Base-by-base conservation (phyloP, 345 rosid genomes). In the Syzygium aqueum region DNA sequence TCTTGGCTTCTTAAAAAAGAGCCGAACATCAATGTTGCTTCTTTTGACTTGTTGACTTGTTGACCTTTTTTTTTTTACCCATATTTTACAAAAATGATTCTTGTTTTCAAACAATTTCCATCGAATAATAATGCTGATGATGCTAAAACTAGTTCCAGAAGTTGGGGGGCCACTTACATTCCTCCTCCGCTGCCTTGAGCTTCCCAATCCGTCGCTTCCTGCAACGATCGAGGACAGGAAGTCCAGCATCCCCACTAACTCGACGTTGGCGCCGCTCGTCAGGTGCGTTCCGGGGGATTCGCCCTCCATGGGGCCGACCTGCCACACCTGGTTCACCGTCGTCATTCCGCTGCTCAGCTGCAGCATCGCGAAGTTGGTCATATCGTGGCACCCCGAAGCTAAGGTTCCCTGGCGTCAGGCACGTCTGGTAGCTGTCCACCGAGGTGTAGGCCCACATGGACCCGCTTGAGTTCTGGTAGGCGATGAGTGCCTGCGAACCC, bases 401-500 rank as follows among this genome's bases (percentile, higher is more conserved):
- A 78, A 96, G 93, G 51, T 0, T 13, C 6, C 91, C 91, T 0
- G 5, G 87, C 10, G n/a, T 10, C 77, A 95, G 87, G 8, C 6
- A 6, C 3, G 97, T 92, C 1, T 0, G 0, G 0, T 0, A 0
- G 19, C 5, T 3, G 40, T 1, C 50, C 0, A 97, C 27, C 0
- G 91, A 53, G 0, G 97, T 93, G 87, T 91, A 94, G 9, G 87
- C 90, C 3, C 22, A 40, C 85, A 91, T 56, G 6, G 86, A 23
- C 5, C 94, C 93, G 77, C 56, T 77, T 3, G 95, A 86, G 63
- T 88, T 91, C 13, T 77, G 94, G 91, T 49, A 92, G 4, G 99
- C 98, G 3, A 95, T 91, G 51, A 97, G 90, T 87, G 96, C 91
- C 89, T 96, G 96, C 1, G 98, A 90, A 6, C 96, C 95, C 6